Base-by-base conservation (phyloP, 2,329 filamentous ascomycete genomes). In the Aspergillus persii region DNA sequence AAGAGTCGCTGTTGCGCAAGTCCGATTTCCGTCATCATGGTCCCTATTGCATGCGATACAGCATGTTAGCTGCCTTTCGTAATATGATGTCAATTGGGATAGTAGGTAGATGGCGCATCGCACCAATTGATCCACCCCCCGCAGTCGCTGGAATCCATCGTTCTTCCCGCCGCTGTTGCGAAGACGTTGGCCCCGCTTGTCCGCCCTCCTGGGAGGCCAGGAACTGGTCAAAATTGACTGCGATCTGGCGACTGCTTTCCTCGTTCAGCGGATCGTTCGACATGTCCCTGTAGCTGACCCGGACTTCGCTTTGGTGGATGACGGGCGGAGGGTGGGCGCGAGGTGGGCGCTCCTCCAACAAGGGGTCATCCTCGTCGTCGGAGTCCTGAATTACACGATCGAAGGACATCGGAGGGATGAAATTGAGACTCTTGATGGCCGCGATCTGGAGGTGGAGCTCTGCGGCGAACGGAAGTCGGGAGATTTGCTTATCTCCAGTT, bases 301-400 rank as follows among this genome's bases (percentile, higher is more conserved):
- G 29, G 30, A 52, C 55, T 29, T 66, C 55, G 44, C 62, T 36
- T 31, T 65, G 61, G 44, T 60, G 54, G 12, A 41, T 15, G 15
- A 58, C 57, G 44, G 59, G 63, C 9, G 57, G 52, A 36, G 68
- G 66, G 9, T 55, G 54, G 23, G 39, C 30, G 61, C 59, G 31
- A 57, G 68, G 30, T 64, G 67, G 53, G 59, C 54, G 23, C 65
- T 66, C 68, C 55, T 67, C 69, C 41, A 65, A 66, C n/a, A 74
- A 61, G 55, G 71, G 68, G 51, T 76, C 74, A 9, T 77, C 76
- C 44, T 79, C 73, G 29, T 70, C 77, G 30, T 80, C 77, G 0
- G 77, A 80, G 60, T 79, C 77, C 54, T 76, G 76, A n/a, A 80
- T 77, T 15, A 79, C 68, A 51, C 72, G 72, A 50, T 69, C 66